A percentile compares a stretch with the other conserved stretches of the same genome.
Evolutionary conservation across 2,329 filamentous ascomycete genomes (phyloP).

Genomic region (Penicillium freii): DNA sequence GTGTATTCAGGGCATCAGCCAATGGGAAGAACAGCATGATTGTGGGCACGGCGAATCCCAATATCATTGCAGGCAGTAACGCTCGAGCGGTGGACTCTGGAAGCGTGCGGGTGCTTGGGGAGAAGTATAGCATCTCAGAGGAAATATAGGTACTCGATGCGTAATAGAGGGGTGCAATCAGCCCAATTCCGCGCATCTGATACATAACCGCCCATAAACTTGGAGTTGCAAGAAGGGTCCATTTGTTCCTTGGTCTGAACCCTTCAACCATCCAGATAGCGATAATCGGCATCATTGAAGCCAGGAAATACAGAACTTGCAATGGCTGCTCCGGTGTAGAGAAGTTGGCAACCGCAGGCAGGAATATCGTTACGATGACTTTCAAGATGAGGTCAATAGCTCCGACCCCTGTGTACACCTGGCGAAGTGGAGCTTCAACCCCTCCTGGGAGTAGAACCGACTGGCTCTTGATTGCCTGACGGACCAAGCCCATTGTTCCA

Average conservation of each 20-base stretch:
- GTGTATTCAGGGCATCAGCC: conserved; percentile 7
- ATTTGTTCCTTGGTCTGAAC: conserved; percentile 15
- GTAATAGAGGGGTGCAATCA: conserved; percentile 28
- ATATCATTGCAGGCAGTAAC: conserved; percentile 22
- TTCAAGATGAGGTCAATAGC: conserved; percentile 10
- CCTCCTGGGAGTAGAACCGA: background rate
- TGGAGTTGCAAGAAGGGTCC: conserved; percentile 15
- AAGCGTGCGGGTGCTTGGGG: conserved; percentile 12
- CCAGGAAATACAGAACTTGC: conserved; percentile 15
- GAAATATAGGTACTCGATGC: conserved; percentile 19
- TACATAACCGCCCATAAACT: conserved; percentile 17
- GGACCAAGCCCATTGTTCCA: conserved; percentile 10
- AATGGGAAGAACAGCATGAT: conserved; percentile 26
- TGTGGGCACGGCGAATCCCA: conserved; percentile 28
- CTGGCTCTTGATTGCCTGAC: background rate
- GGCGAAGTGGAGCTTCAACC: conserved; percentile 1
- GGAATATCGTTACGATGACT: conserved; percentile 10
- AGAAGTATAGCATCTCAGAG: conserved; percentile 12
- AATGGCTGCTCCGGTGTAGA: conserved; percentile 9
- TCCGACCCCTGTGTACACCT: conserved; percentile 8
- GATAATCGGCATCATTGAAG: conserved; percentile 12
- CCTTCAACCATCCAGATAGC: conserved; percentile 18
- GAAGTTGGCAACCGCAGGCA: conserved; percentile 6
- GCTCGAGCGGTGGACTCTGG: conserved; percentile 20
- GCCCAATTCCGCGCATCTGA: conserved; percentile 17